These are phyloP conservation scores for Lagerstroemia speciosa DNA, from an alignment of 345 rosid genomes.

Conservation along the genomic window DNA sequence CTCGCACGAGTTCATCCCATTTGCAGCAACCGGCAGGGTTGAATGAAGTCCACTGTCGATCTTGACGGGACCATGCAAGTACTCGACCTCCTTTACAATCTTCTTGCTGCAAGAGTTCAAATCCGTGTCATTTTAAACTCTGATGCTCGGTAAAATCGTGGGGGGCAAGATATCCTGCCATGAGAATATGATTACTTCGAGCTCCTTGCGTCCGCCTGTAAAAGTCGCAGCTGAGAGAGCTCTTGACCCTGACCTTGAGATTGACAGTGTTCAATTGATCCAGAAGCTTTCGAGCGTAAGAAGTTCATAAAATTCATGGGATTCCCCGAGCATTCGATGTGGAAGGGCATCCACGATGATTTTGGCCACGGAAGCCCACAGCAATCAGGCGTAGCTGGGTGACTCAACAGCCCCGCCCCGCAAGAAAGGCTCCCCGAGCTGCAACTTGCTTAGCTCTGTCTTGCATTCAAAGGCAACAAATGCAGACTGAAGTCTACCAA, in stretches of 20 bases:
- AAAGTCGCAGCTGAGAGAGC: no score
- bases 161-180: no score
- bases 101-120: no score
- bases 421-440: background rate
- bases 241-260: background rate
- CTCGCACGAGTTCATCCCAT: no score
- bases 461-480: background rate
- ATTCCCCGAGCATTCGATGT: conserved; percentile 38
- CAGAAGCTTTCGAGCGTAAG: conserved; percentile 40
- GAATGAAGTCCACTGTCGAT: no score
- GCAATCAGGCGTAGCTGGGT: background rate
- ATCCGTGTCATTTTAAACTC: no score
- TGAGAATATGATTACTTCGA: no score
- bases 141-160: no score
- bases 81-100: no score
- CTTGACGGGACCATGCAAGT: no score
- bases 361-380: background rate
- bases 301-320: conserved; percentile 48
- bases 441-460: background rate
- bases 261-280: conserved; percentile 13
- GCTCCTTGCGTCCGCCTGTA: no score
- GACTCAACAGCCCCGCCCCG: background rate
- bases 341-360: conserved; percentile 2
- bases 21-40: no score
- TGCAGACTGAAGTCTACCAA: background rate